phyloP scores from a whole-genome alignment of 2,329 filamentous ascomycete genomes.

The Scedosporium minutisporum region DNA sequence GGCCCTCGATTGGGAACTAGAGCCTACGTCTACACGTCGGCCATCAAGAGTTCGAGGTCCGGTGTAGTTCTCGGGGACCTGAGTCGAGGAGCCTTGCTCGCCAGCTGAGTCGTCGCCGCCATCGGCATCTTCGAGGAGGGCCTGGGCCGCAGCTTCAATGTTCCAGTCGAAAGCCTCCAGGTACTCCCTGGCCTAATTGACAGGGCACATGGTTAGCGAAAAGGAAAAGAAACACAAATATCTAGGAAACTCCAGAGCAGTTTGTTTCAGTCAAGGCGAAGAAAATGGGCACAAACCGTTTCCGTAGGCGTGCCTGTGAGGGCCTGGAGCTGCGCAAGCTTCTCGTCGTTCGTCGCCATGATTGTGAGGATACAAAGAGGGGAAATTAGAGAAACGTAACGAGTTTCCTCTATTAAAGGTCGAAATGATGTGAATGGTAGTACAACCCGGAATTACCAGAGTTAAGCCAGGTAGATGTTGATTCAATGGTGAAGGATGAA shows the following conservation, averaged over 20 bases:
- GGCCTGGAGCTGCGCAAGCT: conserved; percentile 5
- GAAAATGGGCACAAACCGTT: neutral
- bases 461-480: neutral
- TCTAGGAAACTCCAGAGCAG: neutral
- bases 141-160: conserved; percentile 49
- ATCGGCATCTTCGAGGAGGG: conserved; percentile 51
- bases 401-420: neutral
- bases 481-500: neutral
- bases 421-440: too few species aligned
- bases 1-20: conserved; percentile 25
- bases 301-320: neutral
- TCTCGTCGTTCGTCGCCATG: conserved; percentile 4
- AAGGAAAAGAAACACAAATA: neutral
- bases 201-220: neutral
- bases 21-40: conserved; percentile 41
- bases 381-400: neutral
- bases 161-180: conserved; percentile 59
- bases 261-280: neutral
- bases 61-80: conserved; percentile 36
- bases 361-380: neutral
- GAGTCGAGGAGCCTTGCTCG: neutral
- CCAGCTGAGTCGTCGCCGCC: conserved; percentile 31
- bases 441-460: neutral
- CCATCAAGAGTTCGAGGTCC: conserved; percentile 56
- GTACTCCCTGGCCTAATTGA: conserved; percentile 54